Conservation (phyloP, 768 basidiomycete genomes). For the Leccinum obscurum region DNA sequence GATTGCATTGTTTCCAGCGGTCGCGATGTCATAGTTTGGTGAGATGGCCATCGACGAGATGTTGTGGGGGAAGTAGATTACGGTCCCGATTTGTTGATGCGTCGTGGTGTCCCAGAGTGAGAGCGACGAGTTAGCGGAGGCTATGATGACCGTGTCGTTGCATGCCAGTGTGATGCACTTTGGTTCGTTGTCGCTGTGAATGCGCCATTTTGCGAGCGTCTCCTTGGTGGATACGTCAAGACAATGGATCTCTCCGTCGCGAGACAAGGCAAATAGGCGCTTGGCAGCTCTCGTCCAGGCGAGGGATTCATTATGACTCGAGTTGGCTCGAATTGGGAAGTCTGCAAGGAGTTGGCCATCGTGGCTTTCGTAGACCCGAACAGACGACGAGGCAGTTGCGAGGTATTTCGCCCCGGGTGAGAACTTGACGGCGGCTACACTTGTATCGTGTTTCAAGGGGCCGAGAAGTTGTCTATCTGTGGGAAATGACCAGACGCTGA, state of each 20-base stretch:
- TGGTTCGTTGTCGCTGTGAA: neutral
- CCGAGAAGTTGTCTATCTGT: neutral
- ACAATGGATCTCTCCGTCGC: neutral
- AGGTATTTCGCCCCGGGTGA: neutral
- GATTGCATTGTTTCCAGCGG: neutral
- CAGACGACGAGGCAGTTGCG: neutral
- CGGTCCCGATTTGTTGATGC: neutral
- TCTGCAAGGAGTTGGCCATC: neutral
- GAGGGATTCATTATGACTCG: neutral
- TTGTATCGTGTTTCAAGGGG: no score
- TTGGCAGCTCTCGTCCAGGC: neutral
- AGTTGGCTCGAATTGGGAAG: neutral
- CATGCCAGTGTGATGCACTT: neutral
- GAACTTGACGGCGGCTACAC: neutral
- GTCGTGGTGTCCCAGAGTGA: neutral
- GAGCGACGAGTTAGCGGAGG: neutral
- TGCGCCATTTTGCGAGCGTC: neutral
- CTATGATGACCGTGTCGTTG: neutral
- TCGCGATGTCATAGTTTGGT: neutral
- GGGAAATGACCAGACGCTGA: neutral
- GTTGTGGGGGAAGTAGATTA: neutral
- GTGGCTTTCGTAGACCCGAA: neutral
- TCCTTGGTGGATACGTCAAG: neutral
- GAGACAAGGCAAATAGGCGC: neutral
- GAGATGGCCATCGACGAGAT: neutral